phyloP scores from a whole-genome alignment of 129 eudicot species.

The Helichrysum umbraculigerum region DNA sequence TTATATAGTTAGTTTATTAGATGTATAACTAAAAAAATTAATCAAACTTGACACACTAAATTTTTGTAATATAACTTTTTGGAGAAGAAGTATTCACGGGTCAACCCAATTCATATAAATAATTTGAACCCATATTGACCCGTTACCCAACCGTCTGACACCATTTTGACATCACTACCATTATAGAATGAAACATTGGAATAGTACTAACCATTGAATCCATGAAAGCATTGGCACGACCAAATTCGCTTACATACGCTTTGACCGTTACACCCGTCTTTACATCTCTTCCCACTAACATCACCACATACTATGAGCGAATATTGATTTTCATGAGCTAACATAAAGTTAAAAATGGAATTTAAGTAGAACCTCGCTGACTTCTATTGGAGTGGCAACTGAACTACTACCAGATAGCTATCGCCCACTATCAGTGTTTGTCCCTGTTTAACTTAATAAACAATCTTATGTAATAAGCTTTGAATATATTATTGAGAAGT shows the following conservation, averaged over 20 bases:
- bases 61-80: too few relatives aligned
- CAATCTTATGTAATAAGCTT: too few relatives aligned
- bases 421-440: slow-evolving; percentile 75
- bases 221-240: slow-evolving; percentile 96
- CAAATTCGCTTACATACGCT: slow-evolving; percentile 90
- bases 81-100: too few relatives aligned
- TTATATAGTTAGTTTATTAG: too few relatives aligned
- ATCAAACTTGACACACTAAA: too few relatives aligned
- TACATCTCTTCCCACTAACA: slow-evolving; percentile 69
- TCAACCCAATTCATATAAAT: too few relatives aligned
- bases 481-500: too few relatives aligned
- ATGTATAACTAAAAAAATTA: too few relatives aligned
- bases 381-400: slow-evolving; percentile 43
- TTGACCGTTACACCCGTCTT: slow-evolving; percentile 73
- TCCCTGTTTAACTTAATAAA: too few relatives aligned
- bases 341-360: background rate
- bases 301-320: slow-evolving; percentile 21
- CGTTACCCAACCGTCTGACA: background rate
- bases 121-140: too few relatives aligned
- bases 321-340: background rate
- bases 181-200: slow-evolving; percentile 12
- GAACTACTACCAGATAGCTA: slow-evolving; percentile 88
- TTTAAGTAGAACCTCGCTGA: slow-evolving; percentile 62
- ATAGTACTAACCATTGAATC: slow-evolving; percentile 70
- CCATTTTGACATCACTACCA: background rate